Evolutionary conservation across 352 stramenopile species (phyloP).

Genomic region (Pythium aphanidermatum): DNA sequence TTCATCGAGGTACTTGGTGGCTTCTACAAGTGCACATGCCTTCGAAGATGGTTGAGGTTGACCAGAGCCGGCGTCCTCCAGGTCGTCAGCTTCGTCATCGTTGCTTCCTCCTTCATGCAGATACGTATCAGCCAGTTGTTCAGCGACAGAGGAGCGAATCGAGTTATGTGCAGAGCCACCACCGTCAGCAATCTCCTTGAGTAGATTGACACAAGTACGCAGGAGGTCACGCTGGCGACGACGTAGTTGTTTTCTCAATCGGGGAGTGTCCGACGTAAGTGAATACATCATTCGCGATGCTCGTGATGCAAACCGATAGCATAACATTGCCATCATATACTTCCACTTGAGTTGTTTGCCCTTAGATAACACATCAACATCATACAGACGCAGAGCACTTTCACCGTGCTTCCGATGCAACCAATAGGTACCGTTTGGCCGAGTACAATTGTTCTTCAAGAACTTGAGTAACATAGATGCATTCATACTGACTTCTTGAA

Average conservation of each 20-base stretch:
- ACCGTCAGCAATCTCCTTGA: conserved; percentile 60
- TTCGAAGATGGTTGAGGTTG: neutral
- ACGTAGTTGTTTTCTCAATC: conserved; percentile 57
- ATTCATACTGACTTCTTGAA: conserved; percentile 84
- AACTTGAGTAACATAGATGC: conserved; percentile 85
- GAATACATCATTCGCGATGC: conserved; percentile 60
- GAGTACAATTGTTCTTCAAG: conserved; percentile 77
- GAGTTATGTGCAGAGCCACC: conserved; percentile 58
- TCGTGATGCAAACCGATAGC: conserved; percentile 76
- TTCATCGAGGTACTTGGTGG: conserved; percentile 55
- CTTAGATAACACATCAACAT: conserved; percentile 76
- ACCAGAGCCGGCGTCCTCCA: conserved; percentile 14
- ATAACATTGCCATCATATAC: conserved; percentile 89
- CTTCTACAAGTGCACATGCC: conserved; percentile 24
- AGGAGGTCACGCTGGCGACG: conserved; percentile 72
- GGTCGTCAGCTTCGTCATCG: conserved; percentile 10
- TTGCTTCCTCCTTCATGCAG: conserved; percentile 34
- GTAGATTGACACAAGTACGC: conserved; percentile 63
- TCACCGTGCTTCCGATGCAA: conserved; percentile 77
- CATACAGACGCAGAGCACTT: conserved; percentile 70
- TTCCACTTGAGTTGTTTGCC: conserved; percentile 87
- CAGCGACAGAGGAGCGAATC: conserved; percentile 73
- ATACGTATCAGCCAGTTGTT: conserved; percentile 81
- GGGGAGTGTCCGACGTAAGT: conserved; percentile 42
- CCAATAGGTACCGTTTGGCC: conserved; percentile 82